Evolutionary conservation across 2,329 filamentous ascomycete genomes (phyloP).

Genomic region (Apiospora hydei): DNA sequence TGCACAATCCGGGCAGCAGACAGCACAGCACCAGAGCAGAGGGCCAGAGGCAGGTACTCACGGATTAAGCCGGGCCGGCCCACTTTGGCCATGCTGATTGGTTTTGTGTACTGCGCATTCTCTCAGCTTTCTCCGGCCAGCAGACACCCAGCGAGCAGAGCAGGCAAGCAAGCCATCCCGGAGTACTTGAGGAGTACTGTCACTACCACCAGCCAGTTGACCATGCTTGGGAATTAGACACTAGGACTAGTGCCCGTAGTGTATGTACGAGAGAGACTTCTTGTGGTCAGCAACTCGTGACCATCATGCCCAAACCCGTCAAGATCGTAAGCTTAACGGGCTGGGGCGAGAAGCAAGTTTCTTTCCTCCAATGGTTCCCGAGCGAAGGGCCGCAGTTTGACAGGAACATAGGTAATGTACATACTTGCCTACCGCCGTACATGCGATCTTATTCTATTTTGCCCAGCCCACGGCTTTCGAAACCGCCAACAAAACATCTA

Average conservation of each 20-base stretch:
- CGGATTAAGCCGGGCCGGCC: conserved; percentile 16
- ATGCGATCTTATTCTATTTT: too few relatives aligned
- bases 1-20: neutral
- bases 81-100: conserved; percentile 4
- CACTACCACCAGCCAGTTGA: neutral
- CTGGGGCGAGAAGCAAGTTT: conserved; percentile 6
- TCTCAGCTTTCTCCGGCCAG: conserved; percentile 14
- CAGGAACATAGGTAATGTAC: neutral
- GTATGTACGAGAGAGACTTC: conserved; percentile 10
- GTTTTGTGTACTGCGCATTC: neutral
- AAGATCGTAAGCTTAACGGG: conserved; percentile 17
- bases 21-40: neutral
- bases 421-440: neutral
- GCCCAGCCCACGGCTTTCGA: neutral
- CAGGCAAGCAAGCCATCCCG: conserved; percentile 18
- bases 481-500: conserved; percentile 7
- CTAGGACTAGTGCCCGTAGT: conserved; percentile 17
- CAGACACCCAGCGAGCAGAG: neutral
- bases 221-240: neutral
- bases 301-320: conserved; percentile 15
- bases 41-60: neutral
- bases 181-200: conserved; percentile 7
- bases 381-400: conserved; percentile 9
- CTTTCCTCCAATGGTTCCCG: neutral
- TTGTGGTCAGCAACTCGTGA: conserved; percentile 19